Conservation (phyloP, 371 early-diverging fungal species). For the Choanephora cucurbitarum region DNA sequence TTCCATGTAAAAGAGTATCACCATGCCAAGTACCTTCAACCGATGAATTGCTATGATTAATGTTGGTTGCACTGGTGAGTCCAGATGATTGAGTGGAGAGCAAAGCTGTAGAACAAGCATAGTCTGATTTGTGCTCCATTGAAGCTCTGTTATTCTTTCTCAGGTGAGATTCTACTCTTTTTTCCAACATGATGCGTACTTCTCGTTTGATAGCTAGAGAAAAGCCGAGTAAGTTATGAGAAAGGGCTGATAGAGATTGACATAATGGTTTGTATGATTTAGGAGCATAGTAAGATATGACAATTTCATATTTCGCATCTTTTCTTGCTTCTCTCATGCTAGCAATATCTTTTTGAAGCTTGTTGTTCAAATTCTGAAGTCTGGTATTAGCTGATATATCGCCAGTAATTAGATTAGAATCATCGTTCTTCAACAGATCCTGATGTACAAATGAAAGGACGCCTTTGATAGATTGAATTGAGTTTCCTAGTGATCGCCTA, state of each 20-base stretch:
- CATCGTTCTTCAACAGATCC: constrained; percentile 21
- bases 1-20: constrained; percentile 10
- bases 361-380: constrained; percentile 20
- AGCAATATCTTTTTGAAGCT: constrained; percentile 26
- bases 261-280: constrained; percentile 29
- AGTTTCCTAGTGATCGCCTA: constrained; percentile 36
- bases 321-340: constrained; percentile 28
- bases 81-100: neutral
- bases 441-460: constrained; percentile 28
- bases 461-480: constrained; percentile 26
- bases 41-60: neutral
- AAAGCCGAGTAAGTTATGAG: constrained; percentile 35
- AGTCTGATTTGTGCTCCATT: neutral
- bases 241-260: constrained; percentile 24
- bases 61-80: no score
- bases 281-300: constrained; percentile 35
- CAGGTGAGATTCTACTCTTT: constrained; percentile 15
- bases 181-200: constrained; percentile 19
- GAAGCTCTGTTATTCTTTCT: constrained; percentile 2
- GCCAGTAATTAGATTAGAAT: constrained; percentile 7
- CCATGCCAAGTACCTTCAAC: neutral
- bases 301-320: constrained; percentile 47
- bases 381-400: constrained; percentile 15
- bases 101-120: neutral
- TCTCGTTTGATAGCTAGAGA: constrained; percentile 36